A percentile compares a stretch with the other conserved stretches of the same genome.
Evolutionary conservation across 805 yeast genomes (phyloP).

Genomic region (Komagataella pastoris): DNA sequence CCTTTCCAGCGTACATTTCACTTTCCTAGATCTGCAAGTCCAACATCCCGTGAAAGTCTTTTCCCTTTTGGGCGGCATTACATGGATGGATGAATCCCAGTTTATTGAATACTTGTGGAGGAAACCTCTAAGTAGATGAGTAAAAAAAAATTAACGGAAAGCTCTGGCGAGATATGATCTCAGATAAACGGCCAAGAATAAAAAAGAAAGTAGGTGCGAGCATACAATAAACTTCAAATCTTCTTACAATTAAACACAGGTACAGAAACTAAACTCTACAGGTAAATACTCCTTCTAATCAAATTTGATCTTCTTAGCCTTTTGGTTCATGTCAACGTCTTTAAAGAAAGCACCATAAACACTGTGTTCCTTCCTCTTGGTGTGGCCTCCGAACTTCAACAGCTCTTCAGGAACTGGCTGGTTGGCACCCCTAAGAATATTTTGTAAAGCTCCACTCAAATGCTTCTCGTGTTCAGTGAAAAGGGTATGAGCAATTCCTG

Average conservation of each 20-base stretch:
- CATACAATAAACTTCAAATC: not conserved
- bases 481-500: conserved; percentile 89
- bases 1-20: conserved; percentile 61
- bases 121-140: not conserved
- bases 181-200: not conserved
- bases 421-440: conserved; percentile 84
- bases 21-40: conserved; percentile 71
- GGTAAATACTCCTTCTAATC: conserved; percentile 18
- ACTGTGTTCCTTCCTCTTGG: conserved; percentile 93
- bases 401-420: conserved; percentile 94
- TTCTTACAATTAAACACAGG: not conserved
- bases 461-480: conserved; percentile 97
- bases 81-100: not conserved
- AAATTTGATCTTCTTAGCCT: conserved; percentile 85
- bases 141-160: not conserved
- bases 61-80: conserved; percentile 22
- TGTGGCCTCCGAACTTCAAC: conserved; percentile 92
- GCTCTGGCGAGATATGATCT: not conserved
- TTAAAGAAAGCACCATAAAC: conserved; percentile 98
- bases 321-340: conserved; percentile 74
- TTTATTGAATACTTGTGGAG: not conserved
- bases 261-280: not conserved
- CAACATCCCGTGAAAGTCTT: conserved; percentile 85
- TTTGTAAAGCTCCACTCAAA: conserved; percentile 85
- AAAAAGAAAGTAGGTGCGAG: not conserved